These are phyloP conservation scores for Carex arenaria DNA, from an alignment of 202 grass and related monocot genomes.

Conservation along the genomic window DNA sequence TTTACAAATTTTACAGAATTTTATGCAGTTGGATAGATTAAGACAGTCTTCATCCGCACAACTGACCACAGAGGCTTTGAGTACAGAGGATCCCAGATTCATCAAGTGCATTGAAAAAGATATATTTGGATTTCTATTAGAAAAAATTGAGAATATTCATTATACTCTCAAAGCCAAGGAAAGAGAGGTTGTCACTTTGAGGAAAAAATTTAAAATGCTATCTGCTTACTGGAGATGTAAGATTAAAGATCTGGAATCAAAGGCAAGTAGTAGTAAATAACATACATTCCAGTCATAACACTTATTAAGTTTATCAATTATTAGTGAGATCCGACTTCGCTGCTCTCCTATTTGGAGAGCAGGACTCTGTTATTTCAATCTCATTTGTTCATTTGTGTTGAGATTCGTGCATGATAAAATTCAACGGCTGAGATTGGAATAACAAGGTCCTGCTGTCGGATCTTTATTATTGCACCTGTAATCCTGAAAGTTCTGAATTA, in stretches of 20 bases:
- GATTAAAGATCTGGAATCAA: constrained; percentile 13
- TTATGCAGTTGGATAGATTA: background rate
- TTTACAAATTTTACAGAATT: background rate
- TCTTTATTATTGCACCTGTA: too few species aligned
- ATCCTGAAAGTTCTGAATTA: background rate
- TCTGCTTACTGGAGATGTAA: constrained; percentile 7
- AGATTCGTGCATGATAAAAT: too few species aligned
- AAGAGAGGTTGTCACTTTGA: background rate
- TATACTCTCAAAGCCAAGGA: background rate
- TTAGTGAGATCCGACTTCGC: background rate
- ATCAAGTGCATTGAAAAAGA: background rate
- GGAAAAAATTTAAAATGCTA: background rate
- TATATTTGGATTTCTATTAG: background rate
- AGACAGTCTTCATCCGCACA: background rate
- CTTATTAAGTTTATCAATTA: background rate
- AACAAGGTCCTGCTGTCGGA: too few species aligned
- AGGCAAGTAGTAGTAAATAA: background rate
- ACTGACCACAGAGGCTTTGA: background rate
- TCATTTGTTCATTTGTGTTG: too few species aligned
- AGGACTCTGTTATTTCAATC: too few species aligned
- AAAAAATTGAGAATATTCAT: constrained; percentile 3
- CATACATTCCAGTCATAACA: background rate
- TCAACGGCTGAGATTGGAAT: too few species aligned
- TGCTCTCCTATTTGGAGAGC: too few species aligned
- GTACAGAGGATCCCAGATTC: background rate